phyloP scores from a whole-genome alignment of 1,284 basidiomycete genomes.

The Ceratobasidium sp. region DNA sequence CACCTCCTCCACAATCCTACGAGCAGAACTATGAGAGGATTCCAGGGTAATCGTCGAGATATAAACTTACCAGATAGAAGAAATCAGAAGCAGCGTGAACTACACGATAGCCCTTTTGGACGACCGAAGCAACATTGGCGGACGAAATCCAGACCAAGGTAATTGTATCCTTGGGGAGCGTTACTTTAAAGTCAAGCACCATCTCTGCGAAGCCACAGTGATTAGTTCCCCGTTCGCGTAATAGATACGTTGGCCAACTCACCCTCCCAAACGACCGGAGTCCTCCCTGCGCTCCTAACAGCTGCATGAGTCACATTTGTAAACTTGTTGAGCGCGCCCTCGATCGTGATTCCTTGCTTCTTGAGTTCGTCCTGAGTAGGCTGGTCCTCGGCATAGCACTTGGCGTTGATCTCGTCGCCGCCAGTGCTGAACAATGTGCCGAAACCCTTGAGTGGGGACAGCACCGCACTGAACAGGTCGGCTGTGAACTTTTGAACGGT shows the following conservation, averaged over 20 bases:
- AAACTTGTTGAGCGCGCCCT: slow-evolving; percentile 75
- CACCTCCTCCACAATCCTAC: slow-evolving; percentile 84
- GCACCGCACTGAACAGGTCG: slow-evolving; percentile 62
- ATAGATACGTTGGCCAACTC: slow-evolving; percentile 55
- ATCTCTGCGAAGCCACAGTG: slow-evolving; percentile 65
- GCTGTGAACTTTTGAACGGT: slow-evolving; percentile 64
- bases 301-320: slow-evolving; percentile 68
- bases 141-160: slow-evolving; percentile 84
- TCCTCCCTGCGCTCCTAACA: slow-evolving; percentile 65
- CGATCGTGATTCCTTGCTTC: slow-evolving; percentile 67
- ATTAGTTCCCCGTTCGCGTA: slow-evolving; percentile 47
- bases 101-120: slow-evolving; percentile 71
- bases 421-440: slow-evolving; percentile 82
- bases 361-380: slow-evolving; percentile 69
- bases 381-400: slow-evolving; percentile 76
- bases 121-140: slow-evolving; percentile 70
- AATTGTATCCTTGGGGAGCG: slow-evolving; percentile 75
- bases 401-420: slow-evolving; percentile 84
- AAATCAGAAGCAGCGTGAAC: slow-evolving; percentile 79
- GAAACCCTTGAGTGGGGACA: slow-evolving; percentile 64
- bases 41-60: background rate
- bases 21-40: slow-evolving; percentile 22
- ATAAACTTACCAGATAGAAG: slow-evolving; percentile 76
- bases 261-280: slow-evolving; percentile 80
- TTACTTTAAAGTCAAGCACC: slow-evolving; percentile 74